A percentile compares a stretch with the other conserved stretches of the same genome.
These are phyloP conservation scores for Brassica carinata DNA, from an alignment of 345 rosid genomes.

Conservation along the genomic window DNA sequence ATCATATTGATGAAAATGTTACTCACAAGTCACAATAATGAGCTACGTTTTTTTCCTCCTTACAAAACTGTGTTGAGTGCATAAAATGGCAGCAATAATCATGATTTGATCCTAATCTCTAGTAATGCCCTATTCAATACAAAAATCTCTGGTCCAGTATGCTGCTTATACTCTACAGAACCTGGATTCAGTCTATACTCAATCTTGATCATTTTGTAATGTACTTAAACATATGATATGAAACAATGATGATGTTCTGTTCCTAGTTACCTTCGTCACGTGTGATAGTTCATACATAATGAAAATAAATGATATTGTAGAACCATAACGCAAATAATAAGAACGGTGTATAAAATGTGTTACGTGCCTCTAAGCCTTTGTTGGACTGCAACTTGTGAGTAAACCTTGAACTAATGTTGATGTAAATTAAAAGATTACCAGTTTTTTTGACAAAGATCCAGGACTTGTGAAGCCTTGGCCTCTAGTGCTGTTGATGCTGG, in stretches of 20 bases:
- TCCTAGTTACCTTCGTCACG: background rate
- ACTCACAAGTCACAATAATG: background rate
- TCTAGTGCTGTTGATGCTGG: too few species aligned
- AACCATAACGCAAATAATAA: too few species aligned
- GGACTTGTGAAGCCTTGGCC: too few species aligned
- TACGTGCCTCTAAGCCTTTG: background rate
- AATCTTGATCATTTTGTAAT: background rate
- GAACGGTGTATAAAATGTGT: background rate
- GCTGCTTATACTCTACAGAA: background rate
- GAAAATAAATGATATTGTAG: background rate
- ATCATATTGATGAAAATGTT: background rate
- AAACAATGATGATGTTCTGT: background rate
- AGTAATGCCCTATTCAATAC: background rate
- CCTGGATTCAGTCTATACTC: background rate
- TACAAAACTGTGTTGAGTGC: background rate
- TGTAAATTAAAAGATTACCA: too few species aligned
- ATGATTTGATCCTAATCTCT: too few species aligned
- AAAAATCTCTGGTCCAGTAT: background rate
- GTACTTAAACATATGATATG: background rate
- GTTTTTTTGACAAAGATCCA: too few species aligned
- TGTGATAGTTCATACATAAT: background rate
- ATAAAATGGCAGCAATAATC: background rate
- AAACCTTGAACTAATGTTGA: too few species aligned
- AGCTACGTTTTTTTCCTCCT: background rate
- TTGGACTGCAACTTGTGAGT: background rate